Percentiles rank a stretch among this genome's conserved stretches.
Evolutionary conservation across 352 stramenopile species (phyloP).

Genomic region (Pythium folliculosum): DNA sequence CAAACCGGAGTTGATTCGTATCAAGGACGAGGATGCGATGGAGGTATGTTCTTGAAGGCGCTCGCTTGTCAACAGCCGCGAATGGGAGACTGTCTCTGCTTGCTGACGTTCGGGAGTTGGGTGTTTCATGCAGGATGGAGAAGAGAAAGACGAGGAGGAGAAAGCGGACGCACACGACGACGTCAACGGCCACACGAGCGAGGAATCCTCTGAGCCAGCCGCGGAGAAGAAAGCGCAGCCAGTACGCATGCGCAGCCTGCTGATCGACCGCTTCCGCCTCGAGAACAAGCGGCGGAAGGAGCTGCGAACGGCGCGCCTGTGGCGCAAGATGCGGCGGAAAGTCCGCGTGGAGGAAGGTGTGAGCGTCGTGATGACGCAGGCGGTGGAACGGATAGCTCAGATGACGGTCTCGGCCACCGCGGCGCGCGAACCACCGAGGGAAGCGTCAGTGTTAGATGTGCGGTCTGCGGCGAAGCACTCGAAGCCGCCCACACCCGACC

Average conservation of each 20-base stretch:
- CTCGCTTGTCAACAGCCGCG: neutral
- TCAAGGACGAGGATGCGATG: neutral
- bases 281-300: slow-evolving; percentile 51
- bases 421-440: neutral
- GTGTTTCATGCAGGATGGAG: neutral
- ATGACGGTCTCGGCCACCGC: slow-evolving; percentile 24
- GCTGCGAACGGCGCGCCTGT: slow-evolving; percentile 61
- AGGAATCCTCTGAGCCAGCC: slow-evolving; percentile 10
- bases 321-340: slow-evolving; percentile 58
- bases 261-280: slow-evolving; percentile 57
- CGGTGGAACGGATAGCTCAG: slow-evolving; percentile 38
- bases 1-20: slow-evolving; percentile 15
- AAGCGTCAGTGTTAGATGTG: neutral
- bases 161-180: slow-evolving; percentile 12
- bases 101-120: neutral
- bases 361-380: slow-evolving; percentile 48
- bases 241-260: slow-evolving; percentile 25
- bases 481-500: neutral
- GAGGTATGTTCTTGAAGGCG: neutral
- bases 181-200: slow-evolving; percentile 19
- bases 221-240: slow-evolving; percentile 1
- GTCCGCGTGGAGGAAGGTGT: slow-evolving; percentile 65
- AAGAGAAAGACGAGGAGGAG: neutral
- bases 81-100: neutral
- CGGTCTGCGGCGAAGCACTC: neutral